Conservation (phyloP, 805 yeast species). For the Metschnikowia picachoensis region DNA sequence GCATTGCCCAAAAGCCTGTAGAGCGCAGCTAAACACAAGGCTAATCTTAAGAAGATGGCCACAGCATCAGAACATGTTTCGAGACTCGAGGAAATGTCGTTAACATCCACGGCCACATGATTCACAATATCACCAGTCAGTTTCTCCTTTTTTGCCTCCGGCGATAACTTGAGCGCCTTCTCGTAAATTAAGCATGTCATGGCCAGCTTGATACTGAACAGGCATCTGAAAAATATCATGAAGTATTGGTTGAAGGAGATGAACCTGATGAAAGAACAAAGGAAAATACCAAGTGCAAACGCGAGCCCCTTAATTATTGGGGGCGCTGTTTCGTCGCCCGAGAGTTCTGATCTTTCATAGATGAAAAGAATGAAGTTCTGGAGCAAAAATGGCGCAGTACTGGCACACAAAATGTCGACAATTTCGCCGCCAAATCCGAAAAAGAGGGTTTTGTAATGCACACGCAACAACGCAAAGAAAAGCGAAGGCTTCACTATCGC, state of each 20-base stretch:
- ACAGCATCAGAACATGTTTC: conserved; percentile 51
- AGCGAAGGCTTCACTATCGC: conserved; percentile 20
- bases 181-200: conserved; percentile 65
- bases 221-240: conserved; percentile 19
- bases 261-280: conserved; percentile 21
- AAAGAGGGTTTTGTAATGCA: conserved; percentile 10
- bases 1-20: conserved; percentile 56
- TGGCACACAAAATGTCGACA: conserved; percentile 21
- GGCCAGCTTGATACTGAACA: conserved; percentile 35
- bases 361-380: conserved; percentile 28
- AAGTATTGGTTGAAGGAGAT: conserved; percentile 20
- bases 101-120: conserved; percentile 72
- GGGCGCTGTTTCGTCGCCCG: conserved; percentile 9
- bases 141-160: conserved; percentile 54
- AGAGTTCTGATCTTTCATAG: conserved; percentile 11
- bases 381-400: conserved; percentile 29
- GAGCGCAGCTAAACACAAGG: conserved; percentile 51
- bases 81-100: conserved; percentile 49
- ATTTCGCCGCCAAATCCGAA: conserved; percentile 18
- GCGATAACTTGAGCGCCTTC: conserved; percentile 66
- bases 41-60: conserved; percentile 46
- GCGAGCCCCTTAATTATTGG: conserved; percentile 66
- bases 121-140: conserved; percentile 80
- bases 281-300: conserved; percentile 66
- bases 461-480: conserved; percentile 16